Evolutionary conservation across 176 grass and related monocot genomes (phyloP).

Genomic region (Triticum turgidum): DNA sequence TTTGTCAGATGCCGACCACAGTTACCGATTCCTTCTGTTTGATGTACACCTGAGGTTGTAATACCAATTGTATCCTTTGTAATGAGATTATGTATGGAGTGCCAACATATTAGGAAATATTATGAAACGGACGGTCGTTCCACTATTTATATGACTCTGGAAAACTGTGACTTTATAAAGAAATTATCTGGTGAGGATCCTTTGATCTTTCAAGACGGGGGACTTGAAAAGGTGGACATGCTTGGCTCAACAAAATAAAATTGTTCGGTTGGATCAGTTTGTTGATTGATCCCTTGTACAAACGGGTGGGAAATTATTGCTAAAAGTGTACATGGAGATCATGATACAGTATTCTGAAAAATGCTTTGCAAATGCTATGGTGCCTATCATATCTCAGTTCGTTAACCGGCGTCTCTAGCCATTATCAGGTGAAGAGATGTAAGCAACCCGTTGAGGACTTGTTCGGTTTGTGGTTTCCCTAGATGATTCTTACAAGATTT

Average conservation of each 20-base stretch:
- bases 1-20: background rate
- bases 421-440: no score
- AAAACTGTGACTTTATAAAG: background rate
- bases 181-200: background rate
- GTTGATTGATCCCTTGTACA: background rate
- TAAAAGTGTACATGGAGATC: background rate
- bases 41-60: conserved; percentile 8
- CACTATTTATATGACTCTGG: background rate
- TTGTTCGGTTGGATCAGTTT: background rate
- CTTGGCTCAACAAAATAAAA: background rate
- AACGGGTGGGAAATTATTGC: background rate
- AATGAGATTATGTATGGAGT: background rate
- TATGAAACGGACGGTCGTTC: background rate
- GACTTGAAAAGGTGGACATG: background rate
- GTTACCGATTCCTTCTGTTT: no score
- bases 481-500: no score
- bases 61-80: background rate
- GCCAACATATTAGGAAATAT: background rate
- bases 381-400: no score
- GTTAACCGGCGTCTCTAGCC: no score
- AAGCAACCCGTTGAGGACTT: no score
- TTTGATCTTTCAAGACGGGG: background rate
- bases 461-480: no score
- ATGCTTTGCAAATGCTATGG: background rate
- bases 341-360: background rate